phyloP scores from a whole-genome alignment of 2,329 filamentous ascomycete species.

The Periglandula ipomoeae region DNA sequence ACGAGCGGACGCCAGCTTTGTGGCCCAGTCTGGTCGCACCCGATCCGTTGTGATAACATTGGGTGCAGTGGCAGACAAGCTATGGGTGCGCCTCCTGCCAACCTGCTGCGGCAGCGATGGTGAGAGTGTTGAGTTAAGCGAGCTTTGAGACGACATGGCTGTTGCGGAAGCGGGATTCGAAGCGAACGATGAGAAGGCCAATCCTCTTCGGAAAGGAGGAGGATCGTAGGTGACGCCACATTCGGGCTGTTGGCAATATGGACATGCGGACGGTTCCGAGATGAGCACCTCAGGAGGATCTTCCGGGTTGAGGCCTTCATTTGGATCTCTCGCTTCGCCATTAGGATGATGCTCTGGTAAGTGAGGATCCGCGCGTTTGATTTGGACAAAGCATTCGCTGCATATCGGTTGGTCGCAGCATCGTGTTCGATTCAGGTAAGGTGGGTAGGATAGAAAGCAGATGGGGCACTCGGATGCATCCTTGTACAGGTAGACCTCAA shows the following conservation, averaged over 20 bases:
- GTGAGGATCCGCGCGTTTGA: slow-evolving; percentile 88
- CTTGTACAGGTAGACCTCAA: slow-evolving; percentile 92
- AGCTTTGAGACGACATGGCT: slow-evolving; percentile 81
- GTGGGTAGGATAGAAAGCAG: slow-evolving; percentile 92
- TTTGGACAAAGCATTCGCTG: slow-evolving; percentile 98
- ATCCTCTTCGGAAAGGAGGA: slow-evolving; percentile 77
- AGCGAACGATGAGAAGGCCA: slow-evolving; percentile 54
- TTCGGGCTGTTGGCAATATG: slow-evolving; percentile 89
- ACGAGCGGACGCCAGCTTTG: slow-evolving; percentile 76
- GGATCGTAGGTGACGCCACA: slow-evolving; percentile 94
- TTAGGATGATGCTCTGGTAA: slow-evolving; percentile 68
- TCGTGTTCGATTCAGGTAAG: slow-evolving; percentile 85
- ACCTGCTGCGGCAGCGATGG: slow-evolving; percentile 27
- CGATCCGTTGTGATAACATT: slow-evolving; percentile 87
- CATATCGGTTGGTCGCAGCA: slow-evolving; percentile 96
- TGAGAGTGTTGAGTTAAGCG: slow-evolving; percentile 53
- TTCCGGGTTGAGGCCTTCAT: slow-evolving; percentile 32
- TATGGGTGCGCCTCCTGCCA: slow-evolving; percentile 42
- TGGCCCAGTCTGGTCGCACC: slow-evolving; percentile 88
- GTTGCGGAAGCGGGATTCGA: slow-evolving; percentile 35
- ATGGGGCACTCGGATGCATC: slow-evolving; percentile 86
- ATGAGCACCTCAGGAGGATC: slow-evolving; percentile 59
- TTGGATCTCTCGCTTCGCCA: slow-evolving; percentile 26
- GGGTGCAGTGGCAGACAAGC: slow-evolving; percentile 71
- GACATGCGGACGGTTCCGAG: slow-evolving; percentile 85